Base-by-base conservation (phyloP, 75 land plant species). In the Adiantum capillusveneris region DNA sequence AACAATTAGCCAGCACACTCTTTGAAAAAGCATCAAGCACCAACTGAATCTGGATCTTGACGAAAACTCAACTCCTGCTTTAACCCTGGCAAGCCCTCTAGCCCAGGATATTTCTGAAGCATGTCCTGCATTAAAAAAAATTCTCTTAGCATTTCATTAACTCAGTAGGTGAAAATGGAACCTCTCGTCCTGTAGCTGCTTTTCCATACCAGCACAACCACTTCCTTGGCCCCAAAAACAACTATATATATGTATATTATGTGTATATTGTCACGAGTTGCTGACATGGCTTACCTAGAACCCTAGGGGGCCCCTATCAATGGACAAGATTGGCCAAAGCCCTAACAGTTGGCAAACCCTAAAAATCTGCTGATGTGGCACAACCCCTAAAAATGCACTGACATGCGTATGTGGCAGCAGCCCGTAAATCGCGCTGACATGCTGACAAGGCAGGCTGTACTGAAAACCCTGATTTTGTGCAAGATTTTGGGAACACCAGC, bases 51-150 rank as follows among this genome's bases (percentile, higher is more conserved):
- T 7, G 80, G 79, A 14, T 83, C 85, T 34, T 82, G 86, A n/a
- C 97, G 65, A 79, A 88, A 88, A 74, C 92, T 85, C 29, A 92
- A 83, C 67, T 92, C 97, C 1, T 72, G 78, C 75, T 85, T 92
- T 20, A 92, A 62, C 59, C 51, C 68, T 16, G 89, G 78, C 44
- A 76, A 66, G 20, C 62, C 64, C 31, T 78, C 78, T 46, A 88
- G 67, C 30, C 79, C 74, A 56, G 57, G 64, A 46, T 75, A 67
- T 26, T 37, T 22, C 16, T 71, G 18, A 31, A 92, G 73, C 43
- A 92, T 37, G 58, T 79, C 82, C 97, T 92, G 84, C 74, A 79
- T 11, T 28, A 25, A 46, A 25, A 65, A 48, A 25, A 48, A 18
- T 0, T 22, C 16, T n/a, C 0, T 29, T 6, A 61, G 22, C 19